Conservation (phyloP, 192 early-diverging fungal species). For the Entomortierella chlamydospora region DNA sequence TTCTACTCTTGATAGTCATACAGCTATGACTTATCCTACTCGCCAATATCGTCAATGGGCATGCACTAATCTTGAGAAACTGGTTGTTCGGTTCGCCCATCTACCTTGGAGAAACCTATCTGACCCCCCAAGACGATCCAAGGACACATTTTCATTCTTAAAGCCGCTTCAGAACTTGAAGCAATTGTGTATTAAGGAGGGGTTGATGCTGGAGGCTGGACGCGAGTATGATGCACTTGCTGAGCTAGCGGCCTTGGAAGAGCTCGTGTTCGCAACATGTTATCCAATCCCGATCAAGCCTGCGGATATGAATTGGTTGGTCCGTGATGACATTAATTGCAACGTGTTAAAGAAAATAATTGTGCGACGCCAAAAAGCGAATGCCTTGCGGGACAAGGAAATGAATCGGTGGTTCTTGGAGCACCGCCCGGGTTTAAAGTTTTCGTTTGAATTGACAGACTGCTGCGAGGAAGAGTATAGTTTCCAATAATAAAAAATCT, state of each 20-base stretch:
- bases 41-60: constrained; percentile 21
- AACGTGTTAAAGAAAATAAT: constrained; percentile 16
- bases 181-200: constrained; percentile 46
- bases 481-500: not conserved
- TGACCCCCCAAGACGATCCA: constrained; percentile 29
- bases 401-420: constrained; percentile 24
- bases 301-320: constrained; percentile 17
- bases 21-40: too few species aligned
- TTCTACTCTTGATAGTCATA: too few species aligned
- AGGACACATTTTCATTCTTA: constrained; percentile 34
- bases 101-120: constrained; percentile 36
- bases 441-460: constrained; percentile 34
- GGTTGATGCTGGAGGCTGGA: constrained; percentile 35
- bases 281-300: constrained; percentile 51
- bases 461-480: constrained; percentile 44
- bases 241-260: constrained; percentile 10
- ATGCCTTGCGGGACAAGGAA: constrained; percentile 10
- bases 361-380: constrained; percentile 29
- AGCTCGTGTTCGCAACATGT: constrained; percentile 44
- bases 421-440: not conserved
- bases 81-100: constrained; percentile 35
- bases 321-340: not conserved
- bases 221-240: constrained; percentile 39
- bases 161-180: constrained; percentile 15
- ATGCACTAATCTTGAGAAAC: constrained; percentile 23